These are phyloP conservation scores for Ampelomyces quisqualis DNA, from an alignment of 2,329 filamentous ascomycete genomes.

Conservation along the genomic window DNA sequence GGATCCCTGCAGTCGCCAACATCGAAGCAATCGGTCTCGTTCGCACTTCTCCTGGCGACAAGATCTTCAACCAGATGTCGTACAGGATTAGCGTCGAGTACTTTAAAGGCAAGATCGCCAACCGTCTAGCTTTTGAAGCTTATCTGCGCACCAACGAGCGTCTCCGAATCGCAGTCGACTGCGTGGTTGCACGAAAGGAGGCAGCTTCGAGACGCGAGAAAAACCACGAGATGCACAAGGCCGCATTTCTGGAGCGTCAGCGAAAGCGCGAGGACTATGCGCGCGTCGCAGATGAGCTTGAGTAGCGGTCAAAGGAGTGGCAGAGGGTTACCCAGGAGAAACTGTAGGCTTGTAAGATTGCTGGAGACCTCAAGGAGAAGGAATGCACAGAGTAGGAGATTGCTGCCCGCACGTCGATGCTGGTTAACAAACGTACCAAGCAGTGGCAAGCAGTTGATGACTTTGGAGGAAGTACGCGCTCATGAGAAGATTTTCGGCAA, in stretches of 20 bases:
- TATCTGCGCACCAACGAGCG: constrained; percentile 3
- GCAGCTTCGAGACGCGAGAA: not conserved
- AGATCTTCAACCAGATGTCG: constrained; percentile 8
- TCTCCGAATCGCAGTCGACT: not conserved
- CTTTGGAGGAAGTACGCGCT: not conserved
- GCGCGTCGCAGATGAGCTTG: too few relatives aligned
- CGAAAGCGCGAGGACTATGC: too few relatives aligned
- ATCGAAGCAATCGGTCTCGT: constrained; percentile 5
- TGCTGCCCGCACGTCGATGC: not conserved
- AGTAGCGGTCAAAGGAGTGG: too few relatives aligned
- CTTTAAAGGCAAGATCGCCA: not conserved
- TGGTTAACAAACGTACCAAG: not conserved
- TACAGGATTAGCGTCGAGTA: constrained; percentile 3
- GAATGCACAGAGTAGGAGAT: not conserved
- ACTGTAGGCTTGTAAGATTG: too few relatives aligned
- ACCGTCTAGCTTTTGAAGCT: not conserved
- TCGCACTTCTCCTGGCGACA: constrained; percentile 2
- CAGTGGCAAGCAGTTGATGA: not conserved
- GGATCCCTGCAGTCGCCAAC: not conserved
- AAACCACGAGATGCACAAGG: too few relatives aligned
- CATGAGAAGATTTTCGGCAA: constrained; percentile 1
- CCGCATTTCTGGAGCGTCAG: too few relatives aligned
- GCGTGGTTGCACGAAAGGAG: not conserved
- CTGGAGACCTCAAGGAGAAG: too few relatives aligned
- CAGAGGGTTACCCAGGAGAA: too few relatives aligned